A percentile compares a stretch with the other conserved stretches of the same genome.
Evolutionary conservation across 345 rosid genomes (phyloP).

Genomic region (Psidium friedrichsthalianum): DNA sequence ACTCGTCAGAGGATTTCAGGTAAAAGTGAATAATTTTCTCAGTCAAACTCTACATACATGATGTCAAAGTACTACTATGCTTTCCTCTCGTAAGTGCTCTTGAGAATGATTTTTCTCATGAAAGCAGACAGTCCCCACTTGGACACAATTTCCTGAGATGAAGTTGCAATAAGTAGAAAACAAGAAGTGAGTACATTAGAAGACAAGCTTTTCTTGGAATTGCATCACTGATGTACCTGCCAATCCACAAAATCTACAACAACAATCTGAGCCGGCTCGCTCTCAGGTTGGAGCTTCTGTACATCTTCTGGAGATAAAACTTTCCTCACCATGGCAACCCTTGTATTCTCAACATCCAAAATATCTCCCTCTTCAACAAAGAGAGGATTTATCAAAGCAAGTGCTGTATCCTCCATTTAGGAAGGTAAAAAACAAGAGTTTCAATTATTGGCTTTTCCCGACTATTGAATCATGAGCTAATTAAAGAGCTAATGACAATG

Average conservation of each 20-base stretch:
- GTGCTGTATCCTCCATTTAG: constrained; percentile 33
- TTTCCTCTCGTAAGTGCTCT: not conserved
- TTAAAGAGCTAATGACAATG: not conserved
- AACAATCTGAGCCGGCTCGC: constrained; percentile 28
- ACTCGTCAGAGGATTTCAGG: not conserved
- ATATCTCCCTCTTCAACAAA: constrained; percentile 39
- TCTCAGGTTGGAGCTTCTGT: constrained; percentile 38
- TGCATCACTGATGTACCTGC: constrained; percentile 42
- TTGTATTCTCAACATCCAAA: constrained; percentile 24
- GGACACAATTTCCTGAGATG: not conserved
- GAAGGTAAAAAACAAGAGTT: constrained; percentile 1
- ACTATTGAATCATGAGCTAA: not conserved
- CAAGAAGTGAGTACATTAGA: not conserved
- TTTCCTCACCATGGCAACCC: constrained; percentile 39
- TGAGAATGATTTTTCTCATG: not conserved
- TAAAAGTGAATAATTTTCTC: not conserved
- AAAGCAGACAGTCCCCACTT: not conserved
- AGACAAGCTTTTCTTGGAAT: not conserved
- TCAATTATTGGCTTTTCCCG: not conserved
- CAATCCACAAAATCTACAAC: constrained; percentile 60
- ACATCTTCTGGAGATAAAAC: constrained; percentile 58
- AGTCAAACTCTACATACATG: not conserved
- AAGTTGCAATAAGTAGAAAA: not conserved
- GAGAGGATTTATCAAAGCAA: constrained; percentile 52
- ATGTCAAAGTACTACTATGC: not conserved